phyloP scores from a whole-genome alignment of 2,329 filamentous ascomycete genomes.

The Penicillium nordicum region DNA sequence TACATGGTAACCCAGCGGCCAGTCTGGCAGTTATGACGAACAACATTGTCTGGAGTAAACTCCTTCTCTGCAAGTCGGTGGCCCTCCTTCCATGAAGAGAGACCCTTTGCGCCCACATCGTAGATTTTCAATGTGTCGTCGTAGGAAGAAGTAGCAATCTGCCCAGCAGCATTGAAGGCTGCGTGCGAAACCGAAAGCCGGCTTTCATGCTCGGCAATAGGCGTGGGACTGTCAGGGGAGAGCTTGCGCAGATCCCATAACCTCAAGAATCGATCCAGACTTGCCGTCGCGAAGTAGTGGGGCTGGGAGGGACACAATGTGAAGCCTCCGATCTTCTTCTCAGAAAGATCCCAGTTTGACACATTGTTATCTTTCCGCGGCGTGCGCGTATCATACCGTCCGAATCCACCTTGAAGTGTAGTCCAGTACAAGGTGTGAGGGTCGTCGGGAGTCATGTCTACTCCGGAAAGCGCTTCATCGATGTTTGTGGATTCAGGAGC shows the following conservation, averaged over 20 bases:
- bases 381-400: conserved; percentile 73
- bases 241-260: conserved; percentile 85
- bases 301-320: conserved; percentile 74
- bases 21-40: conserved; percentile 92
- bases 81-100: conserved; percentile 57
- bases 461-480: conserved; percentile 76
- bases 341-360: conserved; percentile 71
- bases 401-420: conserved; percentile 75
- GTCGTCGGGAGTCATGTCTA: conserved; percentile 72
- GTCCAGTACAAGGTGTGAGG: conserved; percentile 80
- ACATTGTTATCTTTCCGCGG: conserved; percentile 50
- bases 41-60: conserved; percentile 65
- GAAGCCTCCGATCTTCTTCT: conserved; percentile 96
- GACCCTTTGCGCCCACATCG: conserved; percentile 61
- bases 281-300: conserved; percentile 83
- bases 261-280: conserved; percentile 81
- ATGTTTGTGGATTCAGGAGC: conserved; percentile 66
- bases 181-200: conserved; percentile 87
- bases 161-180: conserved; percentile 78
- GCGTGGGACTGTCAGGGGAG: conserved; percentile 61
- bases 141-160: conserved; percentile 88
- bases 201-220: conserved; percentile 79
- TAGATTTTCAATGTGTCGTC: conserved; percentile 95
- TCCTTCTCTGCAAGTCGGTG: conserved; percentile 57
- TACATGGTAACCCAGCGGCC: conserved; percentile 87